phyloP scores from a whole-genome alignment of 306 rosid species.

The Prunus dulcis region DNA sequence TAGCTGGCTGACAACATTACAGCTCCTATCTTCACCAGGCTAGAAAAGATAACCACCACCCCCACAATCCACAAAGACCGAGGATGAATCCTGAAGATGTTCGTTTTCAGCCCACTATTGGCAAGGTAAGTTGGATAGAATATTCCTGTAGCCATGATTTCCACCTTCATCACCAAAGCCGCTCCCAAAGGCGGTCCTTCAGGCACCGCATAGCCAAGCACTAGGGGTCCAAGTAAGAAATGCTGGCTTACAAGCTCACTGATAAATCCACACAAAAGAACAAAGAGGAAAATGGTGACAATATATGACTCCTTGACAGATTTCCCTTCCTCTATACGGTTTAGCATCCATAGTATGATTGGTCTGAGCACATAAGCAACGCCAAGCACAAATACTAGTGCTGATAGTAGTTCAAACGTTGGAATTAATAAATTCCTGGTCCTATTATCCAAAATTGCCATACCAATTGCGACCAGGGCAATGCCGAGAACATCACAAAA shows the following conservation, averaged over 20 bases:
- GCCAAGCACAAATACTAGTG: neutral
- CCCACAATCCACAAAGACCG: constrained; percentile 23
- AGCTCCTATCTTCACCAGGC: constrained; percentile 40
- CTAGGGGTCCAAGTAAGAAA: constrained; percentile 47
- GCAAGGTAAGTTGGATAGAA: constrained; percentile 63
- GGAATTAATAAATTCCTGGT: neutral
- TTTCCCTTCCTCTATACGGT: constrained; percentile 20
- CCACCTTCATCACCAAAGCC: constrained; percentile 38
- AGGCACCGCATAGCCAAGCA: constrained; percentile 53
- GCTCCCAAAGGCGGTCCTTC: constrained; percentile 69
- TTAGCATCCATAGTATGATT: constrained; percentile 12
- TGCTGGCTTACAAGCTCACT: constrained; percentile 57
- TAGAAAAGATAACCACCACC: constrained; percentile 19
- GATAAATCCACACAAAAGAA: constrained; percentile 28
- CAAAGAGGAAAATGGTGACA: constrained; percentile 23
- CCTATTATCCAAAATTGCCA: constrained; percentile 13
- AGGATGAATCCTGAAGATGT: constrained; percentile 29
- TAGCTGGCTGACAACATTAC: constrained; percentile 48
- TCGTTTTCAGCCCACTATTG: constrained; percentile 46
- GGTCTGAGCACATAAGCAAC: constrained; percentile 37
- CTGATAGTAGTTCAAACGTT: neutral
- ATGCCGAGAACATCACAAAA: constrained; percentile 40
- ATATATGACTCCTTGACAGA: constrained; percentile 22
- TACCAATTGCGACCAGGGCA: neutral
- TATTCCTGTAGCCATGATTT: constrained; percentile 26